phyloP scores from a whole-genome alignment of 352 stramenopile species.

The Phytophthora pistaciae region DNA sequence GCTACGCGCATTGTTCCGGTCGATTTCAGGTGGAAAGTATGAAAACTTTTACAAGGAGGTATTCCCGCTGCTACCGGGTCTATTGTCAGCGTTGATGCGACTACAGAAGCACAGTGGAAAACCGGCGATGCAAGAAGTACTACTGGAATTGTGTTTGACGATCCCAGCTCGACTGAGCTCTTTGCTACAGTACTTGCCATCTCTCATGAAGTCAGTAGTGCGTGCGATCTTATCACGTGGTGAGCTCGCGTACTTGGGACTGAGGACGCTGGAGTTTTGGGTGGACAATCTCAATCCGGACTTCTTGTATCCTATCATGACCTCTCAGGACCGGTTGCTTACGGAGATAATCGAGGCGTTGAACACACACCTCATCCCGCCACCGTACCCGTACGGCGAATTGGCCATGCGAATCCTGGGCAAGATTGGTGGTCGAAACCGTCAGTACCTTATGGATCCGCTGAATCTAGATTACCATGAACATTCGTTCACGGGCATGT shows the following conservation, averaged over 20 bases:
- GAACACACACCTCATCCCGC: conserved; percentile 95
- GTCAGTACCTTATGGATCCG: conserved; percentile 90
- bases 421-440: conserved; percentile 96
- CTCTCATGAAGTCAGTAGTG: conserved; percentile 96
- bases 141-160: conserved; percentile 97
- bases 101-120: conserved; percentile 93
- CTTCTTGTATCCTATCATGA: conserved; percentile 96
- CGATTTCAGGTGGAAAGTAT: conserved; percentile 98
- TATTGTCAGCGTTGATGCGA: conserved; percentile 95
- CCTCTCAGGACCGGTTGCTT: conserved; percentile 87
- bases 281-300: conserved; percentile 99
- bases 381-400: conserved; percentile 98
- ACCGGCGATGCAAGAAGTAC: conserved; percentile 87
- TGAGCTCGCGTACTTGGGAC: conserved; percentile 96
- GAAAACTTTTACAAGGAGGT: conserved; percentile 99
- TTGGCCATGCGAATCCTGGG: conserved; percentile 96
- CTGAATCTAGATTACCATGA: conserved; percentile 69
- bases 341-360: conserved; percentile 97
- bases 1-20: conserved; percentile 95
- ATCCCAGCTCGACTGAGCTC: conserved; percentile 96
- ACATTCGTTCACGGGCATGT: conserved; percentile 54
- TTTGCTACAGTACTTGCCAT: conserved; percentile 97
- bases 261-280: conserved; percentile 98
- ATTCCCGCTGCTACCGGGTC: conserved; percentile 92
- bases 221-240: conserved; percentile 94